Conservation (phyloP, 2,329 filamentous ascomycete genomes). For the Aspergillus terreus region DNA sequence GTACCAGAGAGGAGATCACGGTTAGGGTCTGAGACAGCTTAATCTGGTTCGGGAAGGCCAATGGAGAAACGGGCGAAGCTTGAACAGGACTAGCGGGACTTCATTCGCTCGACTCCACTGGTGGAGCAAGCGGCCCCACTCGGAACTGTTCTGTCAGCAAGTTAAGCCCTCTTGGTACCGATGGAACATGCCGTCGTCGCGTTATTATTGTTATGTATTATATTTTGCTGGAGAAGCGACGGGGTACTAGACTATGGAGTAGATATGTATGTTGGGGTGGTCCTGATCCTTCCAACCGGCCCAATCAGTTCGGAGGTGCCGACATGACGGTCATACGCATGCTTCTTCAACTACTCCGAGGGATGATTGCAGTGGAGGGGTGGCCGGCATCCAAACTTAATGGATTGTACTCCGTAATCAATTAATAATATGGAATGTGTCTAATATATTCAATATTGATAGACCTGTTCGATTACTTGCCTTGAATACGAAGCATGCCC, state of each 20-base stretch:
- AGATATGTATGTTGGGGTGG: too few species aligned
- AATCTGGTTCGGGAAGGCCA: slow-evolving; percentile 9
- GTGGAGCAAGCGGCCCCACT: neutral
- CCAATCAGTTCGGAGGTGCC: neutral
- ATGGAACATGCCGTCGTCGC: neutral
- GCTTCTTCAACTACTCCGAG: too few species aligned
- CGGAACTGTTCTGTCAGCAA: slow-evolving; percentile 1
- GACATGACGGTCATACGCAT: too few species aligned
- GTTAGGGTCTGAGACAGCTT: slow-evolving; percentile 5
- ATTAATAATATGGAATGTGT: too few species aligned
- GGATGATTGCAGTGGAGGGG: too few species aligned
- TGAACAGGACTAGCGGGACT: slow-evolving; percentile 6
- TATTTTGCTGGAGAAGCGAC: too few species aligned
- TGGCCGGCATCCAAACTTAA: too few species aligned
- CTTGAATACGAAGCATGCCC: too few species aligned
- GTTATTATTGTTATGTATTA: too few species aligned
- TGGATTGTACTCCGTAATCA: too few species aligned
- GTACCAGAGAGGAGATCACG: neutral
- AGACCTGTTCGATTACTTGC: neutral
- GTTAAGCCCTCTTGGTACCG: neutral
- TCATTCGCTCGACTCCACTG: slow-evolving; percentile 5
- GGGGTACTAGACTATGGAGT: too few species aligned
- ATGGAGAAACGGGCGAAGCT: slow-evolving; percentile 11
- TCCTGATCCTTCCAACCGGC: neutral
- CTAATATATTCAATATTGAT: too few species aligned